Evolutionary conservation across 352 stramenopile genomes (phyloP), one percentile per base, ranked within the genome.

Genomic region (Phytophthora agathidicida): DNA sequence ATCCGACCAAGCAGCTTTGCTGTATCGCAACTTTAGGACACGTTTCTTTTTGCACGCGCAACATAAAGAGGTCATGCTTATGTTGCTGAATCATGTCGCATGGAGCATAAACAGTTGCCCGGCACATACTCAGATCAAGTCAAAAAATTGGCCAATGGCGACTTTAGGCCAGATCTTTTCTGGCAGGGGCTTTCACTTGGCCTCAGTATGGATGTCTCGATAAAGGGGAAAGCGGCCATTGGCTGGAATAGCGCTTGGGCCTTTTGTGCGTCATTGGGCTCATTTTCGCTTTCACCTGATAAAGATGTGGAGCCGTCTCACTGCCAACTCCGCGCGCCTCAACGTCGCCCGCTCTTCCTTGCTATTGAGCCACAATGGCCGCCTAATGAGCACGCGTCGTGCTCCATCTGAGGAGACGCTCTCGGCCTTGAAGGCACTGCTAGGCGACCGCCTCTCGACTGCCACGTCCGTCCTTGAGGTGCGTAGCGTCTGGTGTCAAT

Each of bases 391-490:
- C 27, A 58, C 17, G 13, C 70, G 70, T 20, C 70, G 70, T 23
- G 30, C 49, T 5, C 65, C 65, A 2, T 71, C 70, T 1, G 20
- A 59, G 26, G 67, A 75, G 53, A 73, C 70, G 24, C 42, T 91
- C 2, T 71, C 57, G 8, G 70, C 77, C 43, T 73, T 88, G 7
- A 73, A 77, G 32, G 65, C 68, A n/a, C 68, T 92, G 27, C 73
- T 88, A 17, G 76, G 82, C 32, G 75, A 93, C 39, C 85, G 85
- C 39, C 73, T 94, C 44, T 91, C 85, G 35, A 94, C 83, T 7
- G 61, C 83, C 16, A 44, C 64, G 16, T 74, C 73, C 22, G 74
- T 91, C 41, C 75, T 83, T 14, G 70, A 93, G 70, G 81, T 89
- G 42, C 44, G 41, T 44, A 28, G 5, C n/a, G 7, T n/a, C n/a